Evolutionary conservation across 768 basidiomycete genomes (phyloP).

Genomic region (Mycena rebaudengoi): DNA sequence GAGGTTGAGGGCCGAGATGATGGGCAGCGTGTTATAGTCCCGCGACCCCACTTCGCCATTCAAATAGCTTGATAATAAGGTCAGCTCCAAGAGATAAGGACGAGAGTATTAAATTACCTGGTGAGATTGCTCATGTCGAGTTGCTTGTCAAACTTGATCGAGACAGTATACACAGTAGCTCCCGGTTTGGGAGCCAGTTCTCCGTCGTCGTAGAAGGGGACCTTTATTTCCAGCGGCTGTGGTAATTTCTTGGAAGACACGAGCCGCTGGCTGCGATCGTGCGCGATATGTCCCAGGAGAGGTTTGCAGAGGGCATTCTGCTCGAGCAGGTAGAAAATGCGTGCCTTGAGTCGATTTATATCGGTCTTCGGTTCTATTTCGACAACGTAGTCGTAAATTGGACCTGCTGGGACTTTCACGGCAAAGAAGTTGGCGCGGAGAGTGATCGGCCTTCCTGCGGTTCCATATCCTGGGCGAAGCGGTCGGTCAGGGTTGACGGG

Average conservation of each 20-base stretch:
- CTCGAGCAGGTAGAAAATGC: conserved; percentile 67
- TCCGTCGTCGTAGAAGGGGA: conserved; percentile 54
- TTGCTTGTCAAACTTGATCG: conserved; percentile 51
- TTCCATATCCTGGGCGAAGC: conserved; percentile 66
- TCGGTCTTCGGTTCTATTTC: conserved; percentile 57
- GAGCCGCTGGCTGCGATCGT: conserved; percentile 57
- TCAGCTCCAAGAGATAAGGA: background rate
- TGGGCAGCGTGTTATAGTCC: conserved; percentile 45
- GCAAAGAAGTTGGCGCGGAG: conserved; percentile 74
- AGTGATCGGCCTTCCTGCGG: conserved; percentile 52
- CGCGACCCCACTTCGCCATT: conserved; percentile 44
- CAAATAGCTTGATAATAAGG: conserved; percentile 47
- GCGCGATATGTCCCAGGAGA: conserved; percentile 56
- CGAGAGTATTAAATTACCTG: conserved; percentile 33
- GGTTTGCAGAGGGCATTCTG: conserved; percentile 42
- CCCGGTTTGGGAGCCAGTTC: conserved; percentile 43
- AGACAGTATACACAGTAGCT: conserved; percentile 52
- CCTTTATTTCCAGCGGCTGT: conserved; percentile 49
- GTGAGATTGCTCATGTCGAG: conserved; percentile 44
- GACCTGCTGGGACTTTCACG: conserved; percentile 53
- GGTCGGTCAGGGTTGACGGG: conserved; percentile 48
- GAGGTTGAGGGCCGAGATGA: conserved; percentile 58
- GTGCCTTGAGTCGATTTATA: conserved; percentile 52
- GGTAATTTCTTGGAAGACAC: conserved; percentile 56
- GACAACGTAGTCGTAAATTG: conserved; percentile 65